Base-by-base conservation (phyloP, 83 land plant species). In the Thuja plicata region DNA sequence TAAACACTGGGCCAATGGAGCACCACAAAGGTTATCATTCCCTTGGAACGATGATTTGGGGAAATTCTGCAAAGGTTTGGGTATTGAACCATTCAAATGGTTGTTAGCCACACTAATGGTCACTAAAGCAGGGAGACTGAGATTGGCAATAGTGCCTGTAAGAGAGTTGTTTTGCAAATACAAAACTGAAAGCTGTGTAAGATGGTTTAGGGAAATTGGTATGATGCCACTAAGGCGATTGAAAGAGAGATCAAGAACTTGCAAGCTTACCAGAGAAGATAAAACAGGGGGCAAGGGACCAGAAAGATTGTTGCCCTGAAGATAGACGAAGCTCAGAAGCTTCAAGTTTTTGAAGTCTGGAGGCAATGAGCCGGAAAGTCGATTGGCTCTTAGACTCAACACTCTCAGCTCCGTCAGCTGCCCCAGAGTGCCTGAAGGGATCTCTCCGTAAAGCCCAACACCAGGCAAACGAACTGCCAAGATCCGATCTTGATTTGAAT, bases 131-230 rank as follows among this genome's bases (percentile, higher is more conserved):
- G 96, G 90, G 24, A 91, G 84, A 24, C 74, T 27, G 55, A 94
- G 89, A 86, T 93, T 93, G 13, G 98, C 93, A 74, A 96, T 92
- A 21, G 85, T 85, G 13, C 97, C 97, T 3, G 97, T 89, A 79
- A 96, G 89, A 2, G 93, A 92, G 90, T 96, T 96, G 84, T 93
- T 91, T 17, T 95, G 89, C 41, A 96, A 92, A 87, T 92, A 73
- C 30, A 96, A 62, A 24, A 87, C 87, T 40, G 89, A 54, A 32
- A 96, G 93, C 35, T 88, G 89, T 27, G 92, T 91, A 88, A 95
- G 90, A 73, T 92, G 92, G 30, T 92, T 90, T 48, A 94, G 50
- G n/a, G 96, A 94, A 32, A 91, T 21, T 17, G 98, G 98, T 15
- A 96, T 92, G 87, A 87, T 92, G 8, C 95, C 97, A 80, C 89